A percentile compares a stretch with the other conserved stretches of the same genome.
These are phyloP conservation scores for Candida sanyiensis DNA, from an alignment of 805 yeast genomes.

Conservation along the genomic window DNA sequence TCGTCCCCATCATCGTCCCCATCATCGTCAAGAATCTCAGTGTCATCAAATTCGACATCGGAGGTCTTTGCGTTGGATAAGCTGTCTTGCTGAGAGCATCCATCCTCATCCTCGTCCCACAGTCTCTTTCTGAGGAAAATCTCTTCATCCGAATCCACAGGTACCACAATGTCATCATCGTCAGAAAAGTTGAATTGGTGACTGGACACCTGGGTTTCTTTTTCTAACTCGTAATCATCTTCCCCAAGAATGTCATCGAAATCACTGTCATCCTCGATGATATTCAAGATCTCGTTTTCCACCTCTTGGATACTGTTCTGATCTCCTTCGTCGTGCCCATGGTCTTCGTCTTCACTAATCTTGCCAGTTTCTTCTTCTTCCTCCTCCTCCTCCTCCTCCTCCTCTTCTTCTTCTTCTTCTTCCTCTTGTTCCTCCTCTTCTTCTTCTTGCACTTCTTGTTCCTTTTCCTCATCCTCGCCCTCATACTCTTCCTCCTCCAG, in stretches of 20 bases:
- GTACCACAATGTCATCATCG: too few species aligned
- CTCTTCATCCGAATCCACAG: too few species aligned
- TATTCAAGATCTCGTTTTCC: background rate
- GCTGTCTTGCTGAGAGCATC: constrained; percentile 3
- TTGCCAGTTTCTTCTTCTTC: constrained; percentile 1
- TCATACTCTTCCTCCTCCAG: too few species aligned
- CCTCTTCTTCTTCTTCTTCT: background rate
- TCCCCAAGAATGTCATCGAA: too few species aligned
- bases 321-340: background rate
- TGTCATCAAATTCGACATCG: constrained; percentile 1
- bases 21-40: background rate
- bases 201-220: too few species aligned
- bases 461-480: constrained; percentile 1
- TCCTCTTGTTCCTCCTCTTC: background rate
- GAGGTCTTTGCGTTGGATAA: too few species aligned
- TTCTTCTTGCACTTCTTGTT: background rate
- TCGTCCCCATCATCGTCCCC: background rate
- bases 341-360: background rate
- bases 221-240: too few species aligned
- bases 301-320: background rate
- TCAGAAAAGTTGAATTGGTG: too few species aligned
- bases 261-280: too few species aligned
- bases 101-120: constrained; percentile 11
- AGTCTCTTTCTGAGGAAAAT: too few species aligned
- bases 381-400: constrained; percentile 4